Percentiles rank a stretch among this genome's conserved stretches.
These are phyloP conservation scores for Sanghuangporus weigelae DNA, from an alignment of 1,284 basidiomycete species.

Conservation along the genomic window DNA sequence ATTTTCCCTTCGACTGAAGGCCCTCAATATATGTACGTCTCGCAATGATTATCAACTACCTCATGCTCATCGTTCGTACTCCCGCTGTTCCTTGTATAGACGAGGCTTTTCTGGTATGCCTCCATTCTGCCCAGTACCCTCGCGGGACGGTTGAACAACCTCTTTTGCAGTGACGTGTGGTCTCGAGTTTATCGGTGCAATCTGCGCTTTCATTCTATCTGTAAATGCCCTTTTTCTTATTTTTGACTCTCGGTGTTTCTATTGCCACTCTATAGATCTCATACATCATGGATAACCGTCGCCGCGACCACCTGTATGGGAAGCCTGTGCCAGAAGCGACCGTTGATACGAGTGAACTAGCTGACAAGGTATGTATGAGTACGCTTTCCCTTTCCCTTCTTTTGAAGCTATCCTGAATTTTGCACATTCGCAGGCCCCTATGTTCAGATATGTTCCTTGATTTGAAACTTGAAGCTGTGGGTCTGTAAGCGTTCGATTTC, in stretches of 20 bases:
- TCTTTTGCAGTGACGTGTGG: conserved; percentile 41
- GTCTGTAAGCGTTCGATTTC: no score
- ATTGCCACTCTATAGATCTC: conserved; percentile 38
- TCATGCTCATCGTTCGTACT: not conserved
- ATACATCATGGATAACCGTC: conserved; percentile 57
- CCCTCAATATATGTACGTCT: conserved; percentile 52
- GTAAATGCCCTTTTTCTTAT: conserved; percentile 31
- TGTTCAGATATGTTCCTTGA: conserved; percentile 11
- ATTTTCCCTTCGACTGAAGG: conserved; percentile 60
- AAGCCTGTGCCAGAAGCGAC: conserved; percentile 40
- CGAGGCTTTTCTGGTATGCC: conserved; percentile 55
- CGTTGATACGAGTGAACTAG: conserved; percentile 62
- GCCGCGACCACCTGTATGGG: conserved; percentile 51
- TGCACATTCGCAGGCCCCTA: not conserved
- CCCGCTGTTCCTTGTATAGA: conserved; percentile 30
- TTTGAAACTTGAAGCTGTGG: not conserved
- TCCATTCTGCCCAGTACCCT: not conserved
- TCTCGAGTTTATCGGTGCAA: conserved; percentile 53
- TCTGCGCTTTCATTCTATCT: conserved; percentile 46
- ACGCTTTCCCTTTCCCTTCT: not conserved
- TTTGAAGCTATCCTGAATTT: not conserved
- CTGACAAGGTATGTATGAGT: conserved; percentile 48
- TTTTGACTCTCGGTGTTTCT: not conserved
- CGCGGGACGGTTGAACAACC: not conserved
- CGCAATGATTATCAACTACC: not conserved